Evolutionary conservation across 129 eudicot species (phyloP).

Genomic region (Smallanthus sonchifolius): DNA sequence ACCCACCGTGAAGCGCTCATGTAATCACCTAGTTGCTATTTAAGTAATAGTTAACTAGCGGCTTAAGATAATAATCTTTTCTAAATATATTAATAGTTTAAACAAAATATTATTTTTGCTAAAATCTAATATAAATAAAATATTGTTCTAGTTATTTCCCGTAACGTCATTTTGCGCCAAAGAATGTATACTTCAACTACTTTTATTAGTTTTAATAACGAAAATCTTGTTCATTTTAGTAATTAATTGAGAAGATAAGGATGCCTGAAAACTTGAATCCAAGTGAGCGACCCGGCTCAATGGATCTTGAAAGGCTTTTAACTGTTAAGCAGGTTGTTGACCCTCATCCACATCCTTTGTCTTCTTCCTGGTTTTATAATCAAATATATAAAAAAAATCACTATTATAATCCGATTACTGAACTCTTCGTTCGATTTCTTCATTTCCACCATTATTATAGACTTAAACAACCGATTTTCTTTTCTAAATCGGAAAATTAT

Average conservation of each 20-base stretch:
- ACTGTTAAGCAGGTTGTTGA: conserved; percentile 7
- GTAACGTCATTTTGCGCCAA: too few relatives aligned
- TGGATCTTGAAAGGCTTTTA: conserved; percentile 16
- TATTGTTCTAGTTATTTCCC: too few relatives aligned
- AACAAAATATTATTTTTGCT: too few relatives aligned
- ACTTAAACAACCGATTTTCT: conserved; percentile 3
- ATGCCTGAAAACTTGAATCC: neutral
- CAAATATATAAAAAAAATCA: neutral
- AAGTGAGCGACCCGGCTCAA: conserved; percentile 9
- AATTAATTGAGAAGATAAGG: conserved; percentile 4
- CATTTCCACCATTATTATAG: neutral
- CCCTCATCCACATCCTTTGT: conserved; percentile 7
- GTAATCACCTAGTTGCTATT: too few relatives aligned
- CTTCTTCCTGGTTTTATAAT: neutral
- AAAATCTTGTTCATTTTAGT: neutral
- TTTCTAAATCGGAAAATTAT: neutral
- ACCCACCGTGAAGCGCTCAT: too few relatives aligned
- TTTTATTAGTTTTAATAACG: neutral
- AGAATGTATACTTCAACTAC: neutral
- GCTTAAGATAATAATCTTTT: too few relatives aligned
- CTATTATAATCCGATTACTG: conserved; percentile 15
- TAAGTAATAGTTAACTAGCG: too few relatives aligned
- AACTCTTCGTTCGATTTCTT: conserved; percentile 10
- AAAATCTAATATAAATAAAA: too few relatives aligned
- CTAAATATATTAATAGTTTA: too few relatives aligned